Evolutionary conservation across 2,329 filamentous ascomycete genomes (phyloP).

Genomic region (Ceratocystis colombiana): DNA sequence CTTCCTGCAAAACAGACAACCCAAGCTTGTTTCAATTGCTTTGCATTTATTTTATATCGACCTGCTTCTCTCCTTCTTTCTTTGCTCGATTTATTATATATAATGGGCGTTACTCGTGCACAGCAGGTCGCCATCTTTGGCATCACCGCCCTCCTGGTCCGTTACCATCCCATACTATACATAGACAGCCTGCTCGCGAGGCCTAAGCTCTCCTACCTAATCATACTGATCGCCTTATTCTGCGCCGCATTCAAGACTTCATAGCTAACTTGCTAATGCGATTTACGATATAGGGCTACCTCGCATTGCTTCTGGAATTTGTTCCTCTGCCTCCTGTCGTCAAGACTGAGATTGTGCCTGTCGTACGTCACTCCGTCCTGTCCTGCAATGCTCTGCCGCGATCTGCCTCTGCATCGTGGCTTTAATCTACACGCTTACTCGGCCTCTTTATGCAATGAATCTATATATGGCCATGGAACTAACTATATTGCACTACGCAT

Average conservation of each 20-base stretch:
- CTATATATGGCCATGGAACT: background rate
- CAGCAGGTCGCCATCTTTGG: conserved; percentile 77
- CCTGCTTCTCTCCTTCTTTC: background rate
- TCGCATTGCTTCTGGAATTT: conserved; percentile 73
- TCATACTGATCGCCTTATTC: background rate
- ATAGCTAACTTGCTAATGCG: conserved; percentile 25
- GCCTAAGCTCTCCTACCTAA: background rate
- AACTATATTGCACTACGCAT: background rate
- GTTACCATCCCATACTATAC: conserved; percentile 28
- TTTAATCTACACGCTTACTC: background rate
- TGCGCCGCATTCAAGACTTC: no score
- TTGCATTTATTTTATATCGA: background rate
- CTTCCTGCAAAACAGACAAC: background rate
- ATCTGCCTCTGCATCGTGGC: background rate
- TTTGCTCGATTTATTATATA: conserved; percentile 30
- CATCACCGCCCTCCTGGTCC: conserved; percentile 78
- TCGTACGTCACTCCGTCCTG: conserved; percentile 50
- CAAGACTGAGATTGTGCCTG: conserved; percentile 76
- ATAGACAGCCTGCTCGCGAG: background rate
- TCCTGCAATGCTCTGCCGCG: conserved; percentile 18
- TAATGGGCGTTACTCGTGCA: conserved; percentile 72
- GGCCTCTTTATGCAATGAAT: background rate
- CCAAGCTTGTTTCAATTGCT: conserved; percentile 1
- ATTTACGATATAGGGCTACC: conserved; percentile 66
- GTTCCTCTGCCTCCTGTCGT: conserved; percentile 68